A percentile compares a stretch with the other conserved stretches of the same genome.
phyloP scores from a whole-genome alignment of 441 rosid species.

The Melastoma candidum region DNA sequence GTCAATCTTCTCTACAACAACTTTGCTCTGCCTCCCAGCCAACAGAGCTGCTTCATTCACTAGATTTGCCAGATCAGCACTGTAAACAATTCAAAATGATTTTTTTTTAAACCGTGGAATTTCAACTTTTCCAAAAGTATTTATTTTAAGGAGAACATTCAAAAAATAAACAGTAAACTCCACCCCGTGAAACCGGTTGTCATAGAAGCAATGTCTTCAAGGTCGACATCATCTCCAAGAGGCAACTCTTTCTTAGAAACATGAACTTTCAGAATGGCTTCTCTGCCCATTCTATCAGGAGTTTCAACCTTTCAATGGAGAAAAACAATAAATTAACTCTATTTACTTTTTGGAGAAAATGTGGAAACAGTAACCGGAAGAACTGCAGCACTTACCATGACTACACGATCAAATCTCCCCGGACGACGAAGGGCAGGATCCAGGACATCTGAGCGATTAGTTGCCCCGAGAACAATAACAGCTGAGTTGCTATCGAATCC shows the following conservation, averaged over 20 bases:
- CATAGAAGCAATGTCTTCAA: constrained; percentile 78
- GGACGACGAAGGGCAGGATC: constrained; percentile 96
- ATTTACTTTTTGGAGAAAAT: not conserved
- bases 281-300: constrained; percentile 86
- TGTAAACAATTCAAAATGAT: constrained; percentile 23
- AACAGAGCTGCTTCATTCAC: constrained; percentile 98
- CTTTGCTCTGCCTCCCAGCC: constrained; percentile 86
- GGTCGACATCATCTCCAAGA: constrained; percentile 60
- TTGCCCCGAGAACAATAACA: constrained; percentile 64
- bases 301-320: constrained; percentile 61
- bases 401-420: constrained; percentile 98
- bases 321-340: constrained; percentile 5
- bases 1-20: constrained; percentile 67
- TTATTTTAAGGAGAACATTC: too few relatives aligned
- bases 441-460: constrained; percentile 92
- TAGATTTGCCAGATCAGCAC: constrained; percentile 97
- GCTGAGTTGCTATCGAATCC: constrained; percentile 94
- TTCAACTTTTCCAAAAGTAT: not conserved
- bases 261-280: constrained; percentile 84
- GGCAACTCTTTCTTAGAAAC: constrained; percentile 82
- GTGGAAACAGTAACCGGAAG: too few relatives aligned
- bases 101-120: not conserved
- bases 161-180: too few relatives aligned
- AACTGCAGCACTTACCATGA: constrained; percentile 51
- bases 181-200: constrained; percentile 99